Evolutionary conservation across 805 yeast genomes (phyloP), one percentile per base, ranked within the genome.

Genomic region (Wickerhamiella musiphila): DNA sequence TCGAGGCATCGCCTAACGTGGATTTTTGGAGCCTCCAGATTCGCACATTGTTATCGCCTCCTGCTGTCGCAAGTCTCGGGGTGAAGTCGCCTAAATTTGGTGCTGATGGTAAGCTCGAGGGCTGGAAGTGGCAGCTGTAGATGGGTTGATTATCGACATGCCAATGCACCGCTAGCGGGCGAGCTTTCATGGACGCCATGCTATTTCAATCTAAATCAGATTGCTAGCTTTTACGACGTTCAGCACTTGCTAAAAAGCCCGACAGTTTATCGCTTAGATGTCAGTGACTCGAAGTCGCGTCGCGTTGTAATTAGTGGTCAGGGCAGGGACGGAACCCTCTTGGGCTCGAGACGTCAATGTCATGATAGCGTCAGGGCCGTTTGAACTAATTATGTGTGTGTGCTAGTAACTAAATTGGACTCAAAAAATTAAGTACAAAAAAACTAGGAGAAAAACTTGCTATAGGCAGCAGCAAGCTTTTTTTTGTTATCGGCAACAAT

Each of bases 11-110:
- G 17, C 31, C 48, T 50, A 14, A 32, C 38, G 25, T 44, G 36
- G 32, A 25, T 9, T 33, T 28, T 17, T 11, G 40, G 20, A 60
- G 39, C 27, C 49, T 37, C 63, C 65, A 56, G 18, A 56, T 33
- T 31, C 95, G 62, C n/a, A 82, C 76, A 44, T 79, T 78, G 49
- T 77, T 78, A 53, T 90, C 98, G 26, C 95, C 95, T 16, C 96
- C 96, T 0, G 82, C 93, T 0, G 96, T 86, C 3, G 75, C 86
- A 22, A 86, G 56, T 31, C 92, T 64, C 13, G 33, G 30, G 15
- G 23, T 28, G 11, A 19, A 9, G 7, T 15, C 8, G 3, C 26
- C 26, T 29, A 19, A 16, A 34, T 28, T 5, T 26, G 26, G 22
- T 44, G 34, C 33, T 33, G 36, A 33, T 32, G 22, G 33, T 36